phyloP scores from a whole-genome alignment of 495 filamentous ascomycete genomes.

The Opeltia flavorubescens region DNA sequence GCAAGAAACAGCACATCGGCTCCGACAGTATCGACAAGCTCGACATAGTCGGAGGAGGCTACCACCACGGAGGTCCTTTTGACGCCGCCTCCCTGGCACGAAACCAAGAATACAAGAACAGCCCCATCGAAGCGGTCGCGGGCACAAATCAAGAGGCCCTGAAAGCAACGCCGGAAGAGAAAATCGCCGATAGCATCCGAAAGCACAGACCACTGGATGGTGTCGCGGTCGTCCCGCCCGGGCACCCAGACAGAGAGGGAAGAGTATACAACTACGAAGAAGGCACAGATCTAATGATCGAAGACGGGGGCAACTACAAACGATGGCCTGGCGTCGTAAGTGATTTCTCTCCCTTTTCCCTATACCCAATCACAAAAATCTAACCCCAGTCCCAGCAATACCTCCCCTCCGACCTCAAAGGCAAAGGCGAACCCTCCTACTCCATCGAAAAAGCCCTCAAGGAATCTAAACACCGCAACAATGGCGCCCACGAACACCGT shows the following conservation, averaged over 20 bases:
- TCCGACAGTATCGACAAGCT: conserved; percentile 72
- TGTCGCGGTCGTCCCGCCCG: conserved; percentile 60
- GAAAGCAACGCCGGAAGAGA: conserved; percentile 68
- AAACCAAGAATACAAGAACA: conserved; percentile 47
- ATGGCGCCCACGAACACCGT: conserved; percentile 3
- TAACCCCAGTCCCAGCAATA: conserved; percentile 38
- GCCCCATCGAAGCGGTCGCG: conserved; percentile 63
- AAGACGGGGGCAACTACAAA: conserved; percentile 49
- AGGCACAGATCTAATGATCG: conserved; percentile 70
- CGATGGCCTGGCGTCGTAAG: conserved; percentile 54
- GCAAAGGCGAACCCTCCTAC: conserved; percentile 66
- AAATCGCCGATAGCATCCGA: conserved; percentile 57
- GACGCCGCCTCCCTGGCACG: conserved; percentile 66
- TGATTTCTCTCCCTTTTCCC: conserved; percentile 5
- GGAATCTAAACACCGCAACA: conserved; percentile 20
- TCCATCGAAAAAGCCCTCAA: conserved; percentile 51
- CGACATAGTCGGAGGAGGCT: conserved; percentile 47
- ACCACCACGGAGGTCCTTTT: conserved; percentile 89
- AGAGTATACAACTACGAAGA: conserved; percentile 68
- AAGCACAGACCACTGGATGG: conserved; percentile 78
- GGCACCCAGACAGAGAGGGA: conserved; percentile 49
- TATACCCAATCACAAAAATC: not conserved
- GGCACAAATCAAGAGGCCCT: conserved; percentile 65
- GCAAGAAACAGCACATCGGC: conserved; percentile 47
- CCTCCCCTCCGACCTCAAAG: conserved; percentile 56